phyloP scores from a whole-genome alignment of 2,329 filamentous ascomycete genomes.

The Claviceps spartinae region DNA sequence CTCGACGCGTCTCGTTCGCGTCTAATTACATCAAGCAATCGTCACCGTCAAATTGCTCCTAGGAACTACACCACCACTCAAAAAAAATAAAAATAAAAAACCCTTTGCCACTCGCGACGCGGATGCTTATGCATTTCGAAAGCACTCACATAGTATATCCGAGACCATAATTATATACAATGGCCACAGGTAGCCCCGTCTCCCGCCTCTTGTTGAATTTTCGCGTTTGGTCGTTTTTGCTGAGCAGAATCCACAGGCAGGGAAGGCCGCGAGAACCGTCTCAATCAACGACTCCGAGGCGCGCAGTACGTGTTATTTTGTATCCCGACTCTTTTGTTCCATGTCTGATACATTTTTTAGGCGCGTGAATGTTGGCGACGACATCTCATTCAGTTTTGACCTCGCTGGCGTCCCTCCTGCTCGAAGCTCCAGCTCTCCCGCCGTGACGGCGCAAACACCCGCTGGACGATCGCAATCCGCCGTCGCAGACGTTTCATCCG shows the following conservation, averaged over 20 bases:
- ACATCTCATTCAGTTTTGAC: slow-evolving; percentile 45
- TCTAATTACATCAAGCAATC: not conserved
- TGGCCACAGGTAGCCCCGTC: slow-evolving; percentile 1
- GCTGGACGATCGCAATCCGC: not conserved
- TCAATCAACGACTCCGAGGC: slow-evolving; percentile 51
- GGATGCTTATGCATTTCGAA: not conserved
- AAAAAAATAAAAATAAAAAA: not conserved
- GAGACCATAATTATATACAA: not conserved
- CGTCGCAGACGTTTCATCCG: not conserved
- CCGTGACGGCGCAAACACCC: not conserved
- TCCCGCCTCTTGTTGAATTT: not conserved
- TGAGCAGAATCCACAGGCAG: slow-evolving; percentile 13
- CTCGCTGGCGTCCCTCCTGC: slow-evolving; percentile 28
- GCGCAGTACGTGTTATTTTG: slow-evolving; percentile 37
- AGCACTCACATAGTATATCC: not conserved
- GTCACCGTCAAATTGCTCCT: not conserved
- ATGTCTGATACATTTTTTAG: slow-evolving; percentile 17
- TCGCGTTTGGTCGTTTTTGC: not conserved
- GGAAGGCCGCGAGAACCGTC: slow-evolving; percentile 45
- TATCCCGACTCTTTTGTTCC: not conserved
- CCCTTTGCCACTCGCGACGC: not conserved
- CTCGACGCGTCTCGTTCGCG: slow-evolving; percentile 2
- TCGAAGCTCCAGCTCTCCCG: slow-evolving; percentile 6
- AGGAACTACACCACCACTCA: not conserved
- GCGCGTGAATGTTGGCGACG: slow-evolving; percentile 44